Base-by-base conservation (phyloP, 768 basidiomycete species). In the Panaeolus cyanescens region DNA sequence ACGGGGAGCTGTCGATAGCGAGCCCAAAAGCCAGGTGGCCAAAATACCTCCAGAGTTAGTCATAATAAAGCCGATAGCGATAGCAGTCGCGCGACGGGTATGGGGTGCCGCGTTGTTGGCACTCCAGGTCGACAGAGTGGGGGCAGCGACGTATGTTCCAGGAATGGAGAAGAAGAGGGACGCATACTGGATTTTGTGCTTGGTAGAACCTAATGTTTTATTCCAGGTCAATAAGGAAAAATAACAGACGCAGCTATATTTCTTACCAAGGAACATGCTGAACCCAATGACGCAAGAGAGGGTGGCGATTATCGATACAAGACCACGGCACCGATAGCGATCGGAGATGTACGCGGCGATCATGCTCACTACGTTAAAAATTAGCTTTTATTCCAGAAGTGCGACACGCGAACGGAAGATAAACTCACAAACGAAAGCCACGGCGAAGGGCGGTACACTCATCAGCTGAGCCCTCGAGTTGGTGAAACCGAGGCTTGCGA, bases 81-180 rank as follows among this genome's bases (percentile, higher is more conserved):
- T 77, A 32, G 82, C 75, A 0, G 86, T 86, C 1, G 86, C 88
- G 17, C 87, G 81, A 30, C 85, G 77, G 40, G 79, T 71, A 62
- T 85, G 77, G 0, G 87, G 87, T 5, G 82, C 75, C 6, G 83
- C 77, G 73, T 88, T 89, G 72, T 89, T 88, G 10, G 86, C 81
- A 57, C 76, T 72, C 88, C 88, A 89, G 0, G 86, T 83, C 2
- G 78, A 77, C 31, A 86, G 70, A 0, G 85, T 75, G 2, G 86
- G 85, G 3, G 82, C 84, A 1, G 77, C 70, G n/a, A 79, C 72
- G 69, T 88, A 88, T 1, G 79, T 74, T 15, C 86, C 85, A 0
- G 81, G 67, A 20, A 87, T 75, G 4, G 79, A 79, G 55, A 88
- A 74, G 75, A 87, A 88, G 2, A 88, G 75, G 13, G 82, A 82